phyloP scores from a whole-genome alignment of 106 monocot species.

The Dioscorea alata region DNA sequence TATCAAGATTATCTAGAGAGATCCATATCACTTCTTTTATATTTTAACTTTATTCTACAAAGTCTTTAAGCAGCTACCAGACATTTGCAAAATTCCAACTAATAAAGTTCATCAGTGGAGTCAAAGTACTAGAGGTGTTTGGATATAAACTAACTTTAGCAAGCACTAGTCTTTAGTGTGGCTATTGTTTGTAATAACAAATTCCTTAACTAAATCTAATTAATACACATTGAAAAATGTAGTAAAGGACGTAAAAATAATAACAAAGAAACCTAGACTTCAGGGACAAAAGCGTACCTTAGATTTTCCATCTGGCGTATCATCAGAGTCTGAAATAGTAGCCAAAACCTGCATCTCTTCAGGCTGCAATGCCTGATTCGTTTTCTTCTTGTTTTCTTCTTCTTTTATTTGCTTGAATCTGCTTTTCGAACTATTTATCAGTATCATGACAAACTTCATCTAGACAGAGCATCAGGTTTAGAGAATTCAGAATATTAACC shows the following conservation, averaged over 20 bases:
- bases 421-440: slow-evolving; percentile 4
- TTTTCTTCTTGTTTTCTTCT: slow-evolving; percentile 43
- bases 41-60: no score
- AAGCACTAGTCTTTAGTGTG: background rate
- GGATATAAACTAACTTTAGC: no score
- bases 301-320: slow-evolving; percentile 40
- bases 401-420: slow-evolving; percentile 89
- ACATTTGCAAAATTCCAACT: no score
- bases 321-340: slow-evolving; percentile 46
- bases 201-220: background rate
- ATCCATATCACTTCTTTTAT: no score
- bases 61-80: no score
- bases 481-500: slow-evolving; percentile 21
- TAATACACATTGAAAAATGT: background rate
- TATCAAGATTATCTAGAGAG: no score
- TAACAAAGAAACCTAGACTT: background rate
- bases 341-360: slow-evolving; percentile 28
- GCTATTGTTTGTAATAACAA: background rate
- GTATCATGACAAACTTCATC: background rate
- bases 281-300: slow-evolving; percentile 6
- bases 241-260: background rate
- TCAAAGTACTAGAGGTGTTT: no score
- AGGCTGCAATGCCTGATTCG: slow-evolving; percentile 23
- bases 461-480: background rate
- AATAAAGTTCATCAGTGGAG: no score